phyloP scores from a whole-genome alignment of 495 filamentous ascomycete species.

The Xylaria longipes region DNA sequence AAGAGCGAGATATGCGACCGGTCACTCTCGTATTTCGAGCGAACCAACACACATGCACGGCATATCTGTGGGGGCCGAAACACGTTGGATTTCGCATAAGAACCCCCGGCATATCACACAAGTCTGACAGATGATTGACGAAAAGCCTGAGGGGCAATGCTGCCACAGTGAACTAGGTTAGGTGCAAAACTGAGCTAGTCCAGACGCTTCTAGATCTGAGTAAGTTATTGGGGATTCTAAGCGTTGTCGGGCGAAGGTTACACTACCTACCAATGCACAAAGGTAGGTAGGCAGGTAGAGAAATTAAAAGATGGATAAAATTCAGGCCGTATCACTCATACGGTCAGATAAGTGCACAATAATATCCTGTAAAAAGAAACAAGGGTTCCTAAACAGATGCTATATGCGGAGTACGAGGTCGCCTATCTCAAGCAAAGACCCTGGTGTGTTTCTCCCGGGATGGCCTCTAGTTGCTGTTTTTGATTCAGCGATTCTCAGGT shows the following conservation, averaged over 20 bases:
- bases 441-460: not conserved
- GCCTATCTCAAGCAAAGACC: not conserved
- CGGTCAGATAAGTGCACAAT: not conserved
- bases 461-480: not conserved
- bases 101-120: not conserved
- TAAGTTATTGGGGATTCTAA: not conserved
- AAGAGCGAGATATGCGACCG: conserved; percentile 9
- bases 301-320: not conserved
- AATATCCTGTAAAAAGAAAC: conserved; percentile 1
- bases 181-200: not conserved
- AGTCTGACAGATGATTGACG: not conserved
- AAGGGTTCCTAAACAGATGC: not conserved
- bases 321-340: not conserved
- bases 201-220: conserved; percentile 15
- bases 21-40: conserved; percentile 18
- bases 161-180: too few relatives aligned
- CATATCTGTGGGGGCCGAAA: conserved; percentile 3
- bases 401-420: not conserved
- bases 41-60: conserved; percentile 12
- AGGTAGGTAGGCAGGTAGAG: not conserved
- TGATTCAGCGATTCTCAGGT: not conserved
- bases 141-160: not conserved
- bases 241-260: not conserved
- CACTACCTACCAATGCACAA: not conserved
- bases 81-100: not conserved